These are phyloP conservation scores for Huntiella decipiens DNA, from an alignment of 2,329 filamentous ascomycete species.

Conservation along the genomic window DNA sequence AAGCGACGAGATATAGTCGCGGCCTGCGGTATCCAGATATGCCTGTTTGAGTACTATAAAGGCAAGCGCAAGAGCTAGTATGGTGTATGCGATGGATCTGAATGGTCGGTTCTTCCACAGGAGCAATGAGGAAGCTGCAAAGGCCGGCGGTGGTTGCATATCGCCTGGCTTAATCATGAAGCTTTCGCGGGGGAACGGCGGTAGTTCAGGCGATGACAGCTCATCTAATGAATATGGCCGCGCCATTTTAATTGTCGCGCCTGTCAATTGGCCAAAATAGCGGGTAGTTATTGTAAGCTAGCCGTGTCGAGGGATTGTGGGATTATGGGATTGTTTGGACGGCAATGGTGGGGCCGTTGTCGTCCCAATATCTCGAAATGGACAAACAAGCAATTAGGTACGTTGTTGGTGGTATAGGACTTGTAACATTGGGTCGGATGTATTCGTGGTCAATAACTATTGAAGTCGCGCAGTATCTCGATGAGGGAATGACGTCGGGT, in stretches of 20 bases:
- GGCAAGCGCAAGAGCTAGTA: conserved; percentile 20
- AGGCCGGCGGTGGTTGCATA: background rate
- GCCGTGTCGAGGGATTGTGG: too few species aligned
- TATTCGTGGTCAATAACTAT: too few species aligned
- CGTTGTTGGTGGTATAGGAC: too few species aligned
- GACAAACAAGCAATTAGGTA: too few species aligned
- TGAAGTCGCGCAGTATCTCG: too few species aligned
- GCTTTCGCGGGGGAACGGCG: background rate
- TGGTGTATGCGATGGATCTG: conserved; percentile 10
- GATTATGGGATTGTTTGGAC: too few species aligned
- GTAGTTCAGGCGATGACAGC: background rate
- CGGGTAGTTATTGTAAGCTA: too few species aligned
- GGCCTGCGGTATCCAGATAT: conserved; percentile 12
- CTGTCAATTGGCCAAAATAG: too few species aligned
- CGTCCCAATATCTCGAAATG: too few species aligned
- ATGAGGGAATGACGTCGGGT: too few species aligned
- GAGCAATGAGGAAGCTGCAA: background rate
- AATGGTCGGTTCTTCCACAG: conserved; percentile 8
- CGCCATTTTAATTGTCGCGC: background rate
- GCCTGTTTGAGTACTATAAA: conserved; percentile 20
- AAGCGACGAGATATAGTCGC: conserved; percentile 9
- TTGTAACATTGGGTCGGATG: too few species aligned
- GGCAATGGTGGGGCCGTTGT: too few species aligned
- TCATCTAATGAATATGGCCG: background rate
- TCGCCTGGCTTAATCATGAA: conserved; percentile 2